Base-by-base conservation (phyloP, 129 eudicot genomes). In the Kitagawia praeruptora region DNA sequence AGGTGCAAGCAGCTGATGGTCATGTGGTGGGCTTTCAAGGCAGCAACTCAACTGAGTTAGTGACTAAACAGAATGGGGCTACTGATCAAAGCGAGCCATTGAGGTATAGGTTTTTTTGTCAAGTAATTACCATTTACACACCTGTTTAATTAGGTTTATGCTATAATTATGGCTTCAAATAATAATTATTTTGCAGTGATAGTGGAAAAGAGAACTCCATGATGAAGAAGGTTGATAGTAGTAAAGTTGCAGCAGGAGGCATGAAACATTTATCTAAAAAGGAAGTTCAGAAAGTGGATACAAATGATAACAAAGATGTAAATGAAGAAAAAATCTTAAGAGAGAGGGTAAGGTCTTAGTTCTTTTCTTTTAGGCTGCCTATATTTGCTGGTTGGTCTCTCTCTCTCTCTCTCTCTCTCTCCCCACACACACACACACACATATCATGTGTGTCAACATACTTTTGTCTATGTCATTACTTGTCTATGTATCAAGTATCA, bases 261-360 rank as follows among this genome's bases (percentile, higher is more conserved):
- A 69, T 7, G 0, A 85, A 83, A 77, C 75, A 48, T 80, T 82
- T 87, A 74, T 64, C 79, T 19, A 88, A 82, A 76, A 89, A 87
- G 79, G 89, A 83, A 77, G 82, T 75, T 40, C 69, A 61, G 69
- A 61, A 61, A 8, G 34, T n/a, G 69, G 37, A 61, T 28, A 61
- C 69, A 61, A 84, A 77, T 77, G 97, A 89, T 81, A 85, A 78
- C 28, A 88, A 81, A 83, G 92, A 86, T 79, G 48, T 82, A 54
- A 74, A 80, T 47, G 91, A 83, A 67, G 85, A 28, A 80, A 80
- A 77, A 78, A 90, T 83, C 78, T 84, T 80, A 83, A 88, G 83
- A 83, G 86, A 85, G 75, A 87, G 94, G 92, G 98, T 92, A 61
- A 58, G 66, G 63, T 41, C 73, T 67, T 34, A 67, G 14, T 8